Conservation (phyloP, 148 eudicot genomes). For the Arbutus unedo region DNA sequence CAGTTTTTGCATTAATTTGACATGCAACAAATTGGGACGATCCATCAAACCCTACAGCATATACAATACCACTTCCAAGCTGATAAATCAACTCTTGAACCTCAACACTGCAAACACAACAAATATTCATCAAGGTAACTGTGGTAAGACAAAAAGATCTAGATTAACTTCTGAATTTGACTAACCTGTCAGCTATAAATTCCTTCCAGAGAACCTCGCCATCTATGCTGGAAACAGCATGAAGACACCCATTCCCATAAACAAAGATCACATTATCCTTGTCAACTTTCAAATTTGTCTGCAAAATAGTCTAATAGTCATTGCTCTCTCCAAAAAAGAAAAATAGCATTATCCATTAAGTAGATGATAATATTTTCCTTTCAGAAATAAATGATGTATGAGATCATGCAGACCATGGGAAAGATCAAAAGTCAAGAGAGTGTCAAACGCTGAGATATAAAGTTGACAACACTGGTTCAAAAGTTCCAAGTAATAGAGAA, state of each 20-base stretch:
- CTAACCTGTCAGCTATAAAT: constrained; percentile 66
- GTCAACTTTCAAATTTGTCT: constrained; percentile 68
- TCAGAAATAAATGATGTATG: not conserved
- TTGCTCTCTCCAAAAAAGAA: not conserved
- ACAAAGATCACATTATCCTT: constrained; percentile 64
- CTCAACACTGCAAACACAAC: constrained; percentile 55
- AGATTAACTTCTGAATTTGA: constrained; percentile 11
- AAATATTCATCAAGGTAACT: constrained; percentile 14
- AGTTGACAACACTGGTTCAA: not conserved
- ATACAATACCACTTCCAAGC: constrained; percentile 50
- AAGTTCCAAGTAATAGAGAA: not conserved
- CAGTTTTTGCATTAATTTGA: constrained; percentile 61
- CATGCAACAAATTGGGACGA: constrained; percentile 49
- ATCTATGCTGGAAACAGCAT: constrained; percentile 90
- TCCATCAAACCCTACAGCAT: constrained; percentile 63
- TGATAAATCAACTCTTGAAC: constrained; percentile 71
- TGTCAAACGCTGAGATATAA: not conserved
- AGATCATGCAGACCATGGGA: not conserved
- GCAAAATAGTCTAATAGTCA: constrained; percentile 24
- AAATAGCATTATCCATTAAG: not conserved
- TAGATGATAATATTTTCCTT: not conserved
- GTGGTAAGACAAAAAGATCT: constrained; percentile 3
- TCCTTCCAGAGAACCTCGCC: constrained; percentile 86
- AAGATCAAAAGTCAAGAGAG: constrained; percentile 1
- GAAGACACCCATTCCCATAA: constrained; percentile 69